phyloP scores from a whole-genome alignment of 2,329 filamentous ascomycete species.

The Daldinia sp. region DNA sequence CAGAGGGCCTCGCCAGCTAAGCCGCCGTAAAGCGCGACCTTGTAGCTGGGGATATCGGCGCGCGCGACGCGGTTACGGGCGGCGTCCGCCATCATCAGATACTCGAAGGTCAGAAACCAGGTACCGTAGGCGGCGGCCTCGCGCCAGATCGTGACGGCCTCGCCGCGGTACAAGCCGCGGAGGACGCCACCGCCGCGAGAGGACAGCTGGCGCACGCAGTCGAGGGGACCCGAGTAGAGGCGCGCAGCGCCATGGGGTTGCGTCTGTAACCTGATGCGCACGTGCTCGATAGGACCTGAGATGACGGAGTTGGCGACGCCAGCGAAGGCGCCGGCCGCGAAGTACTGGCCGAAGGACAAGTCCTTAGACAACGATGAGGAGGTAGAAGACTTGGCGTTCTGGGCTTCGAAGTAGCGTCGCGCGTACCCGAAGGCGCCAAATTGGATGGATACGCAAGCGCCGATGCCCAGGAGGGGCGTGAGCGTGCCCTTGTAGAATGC shows the following conservation, averaged over 20 bases:
- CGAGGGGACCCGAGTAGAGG: slow-evolving; percentile 85
- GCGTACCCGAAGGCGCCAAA: slow-evolving; percentile 97
- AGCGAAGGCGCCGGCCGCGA: slow-evolving; percentile 88
- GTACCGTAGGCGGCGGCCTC: slow-evolving; percentile 95
- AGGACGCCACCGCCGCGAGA: slow-evolving; percentile 68
- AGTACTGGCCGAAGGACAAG: slow-evolving; percentile 88
- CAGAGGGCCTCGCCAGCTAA: slow-evolving; percentile 94
- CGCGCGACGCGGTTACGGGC: slow-evolving; percentile 80
- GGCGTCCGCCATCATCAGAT: slow-evolving; percentile 92
- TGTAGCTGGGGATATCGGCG: slow-evolving; percentile 82
- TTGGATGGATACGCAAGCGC: slow-evolving; percentile 97
- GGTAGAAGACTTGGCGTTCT: slow-evolving; percentile 67
- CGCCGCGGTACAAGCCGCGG: slow-evolving; percentile 85
- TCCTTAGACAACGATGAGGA: slow-evolving; percentile 62
- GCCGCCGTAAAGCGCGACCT: slow-evolving; percentile 92
- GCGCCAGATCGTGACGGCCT: slow-evolving; percentile 84
- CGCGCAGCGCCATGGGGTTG: slow-evolving; percentile 87
- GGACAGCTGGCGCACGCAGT: slow-evolving; percentile 89
- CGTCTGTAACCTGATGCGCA: slow-evolving; percentile 94
- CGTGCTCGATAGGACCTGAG: slow-evolving; percentile 94
- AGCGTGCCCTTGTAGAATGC: slow-evolving; percentile 98
- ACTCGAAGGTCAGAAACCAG: slow-evolving; percentile 97
- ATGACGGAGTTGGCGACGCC: slow-evolving; percentile 90
- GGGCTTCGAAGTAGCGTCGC: slow-evolving; percentile 83
- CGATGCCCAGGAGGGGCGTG: slow-evolving; percentile 93